Evolutionary conservation across 257 asterid species (phyloP), one percentile per base, ranked within the genome.

Genomic region (Salvia splendens): DNA sequence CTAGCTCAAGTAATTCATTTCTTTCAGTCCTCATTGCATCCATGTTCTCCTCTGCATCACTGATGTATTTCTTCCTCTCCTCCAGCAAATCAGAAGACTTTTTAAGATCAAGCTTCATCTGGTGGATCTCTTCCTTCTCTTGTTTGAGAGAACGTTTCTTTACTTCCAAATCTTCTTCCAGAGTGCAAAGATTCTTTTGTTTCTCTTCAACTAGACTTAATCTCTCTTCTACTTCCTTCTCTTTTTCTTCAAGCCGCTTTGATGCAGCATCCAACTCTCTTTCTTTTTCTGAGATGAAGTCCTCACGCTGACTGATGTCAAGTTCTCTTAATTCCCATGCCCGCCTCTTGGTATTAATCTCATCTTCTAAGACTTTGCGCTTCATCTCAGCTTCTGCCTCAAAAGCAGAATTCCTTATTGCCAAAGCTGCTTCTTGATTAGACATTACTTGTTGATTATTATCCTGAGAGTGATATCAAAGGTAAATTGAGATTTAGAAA

Each of bases 291-390:
- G 75, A 54, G 50, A 88, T 56, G 35, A 73, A 66, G 59, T 94
- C 96, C 84, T 91, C 98, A 33, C 83, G 78, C 56, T 86, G 91
- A 79, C 69, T 85, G 73, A 91, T 75, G 77, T 94, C 99, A 69
- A 94, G 70, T 72, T 94, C 99, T 79, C 75, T 94, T 81, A 94
- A 76, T 72, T 94, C 99, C 89, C 88, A 87, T 67, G 70, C 85
- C 66, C 98, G 84, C 79, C 92, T 85, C 81, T 77, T 91, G 73
- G 79, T 72, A 58, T 84, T 75, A 35, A 81, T 75, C 77, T 94
- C 99, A 55, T 89, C 96, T 51, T 91, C 96, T 64, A 75, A 81
- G 75, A 68, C 69, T 80, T 87, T 91, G 65, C 83, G 83, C 78
- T 81, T 86, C 71, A 41, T 70, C 63, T 84, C 91, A 61, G 83